Conservation (phyloP, 179 eudicot species). For the Patellifolia procumbens region DNA sequence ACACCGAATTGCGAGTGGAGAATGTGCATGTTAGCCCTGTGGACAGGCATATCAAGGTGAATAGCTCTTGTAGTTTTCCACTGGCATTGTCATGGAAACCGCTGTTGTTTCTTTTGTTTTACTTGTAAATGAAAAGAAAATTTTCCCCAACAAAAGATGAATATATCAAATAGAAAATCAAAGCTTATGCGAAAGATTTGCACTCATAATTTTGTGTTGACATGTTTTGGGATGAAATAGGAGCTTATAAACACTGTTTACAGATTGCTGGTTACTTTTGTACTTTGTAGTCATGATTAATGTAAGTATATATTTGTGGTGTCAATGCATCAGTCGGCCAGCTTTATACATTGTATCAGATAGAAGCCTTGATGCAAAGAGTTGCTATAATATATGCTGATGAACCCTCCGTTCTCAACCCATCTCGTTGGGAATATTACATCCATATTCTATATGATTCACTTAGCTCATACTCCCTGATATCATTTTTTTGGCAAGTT, state of each 20-base stretch:
- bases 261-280: not conserved
- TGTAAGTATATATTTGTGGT: not conserved
- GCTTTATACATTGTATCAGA: not conserved
- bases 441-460: not conserved
- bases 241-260: not conserved
- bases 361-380: not conserved
- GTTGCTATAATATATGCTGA: not conserved
- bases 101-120: not conserved
- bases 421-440: not conserved
- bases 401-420: not conserved
- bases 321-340: not conserved
- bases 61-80: slow-evolving; percentile 23
- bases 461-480: not conserved
- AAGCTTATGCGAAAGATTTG: not conserved
- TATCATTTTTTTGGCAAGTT: not conserved
- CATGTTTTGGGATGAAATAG: not conserved
- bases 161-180: not conserved
- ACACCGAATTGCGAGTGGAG: slow-evolving; percentile 94
- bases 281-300: not conserved
- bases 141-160: not conserved
- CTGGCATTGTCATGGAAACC: not conserved
- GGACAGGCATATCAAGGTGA: slow-evolving; percentile 94
- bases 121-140: not conserved
- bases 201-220: not conserved
- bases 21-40: slow-evolving; percentile 93